phyloP scores from a whole-genome alignment of 768 basidiomycete species.

The Auriscalpium microsporum region DNA sequence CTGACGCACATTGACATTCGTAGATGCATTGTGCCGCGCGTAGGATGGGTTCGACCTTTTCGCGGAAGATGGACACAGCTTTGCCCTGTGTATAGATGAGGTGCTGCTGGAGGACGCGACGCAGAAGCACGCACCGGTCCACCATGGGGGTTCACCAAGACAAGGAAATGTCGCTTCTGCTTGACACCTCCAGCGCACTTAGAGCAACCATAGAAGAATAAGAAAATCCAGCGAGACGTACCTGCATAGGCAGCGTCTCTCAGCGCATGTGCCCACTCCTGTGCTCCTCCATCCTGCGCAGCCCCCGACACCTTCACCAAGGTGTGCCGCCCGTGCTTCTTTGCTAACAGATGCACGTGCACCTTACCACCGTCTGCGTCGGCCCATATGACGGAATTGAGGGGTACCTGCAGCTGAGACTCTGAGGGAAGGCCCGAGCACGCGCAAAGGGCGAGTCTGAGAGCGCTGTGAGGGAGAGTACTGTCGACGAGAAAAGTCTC shows the following conservation, averaged over 20 bases:
- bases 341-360: conserved; percentile 43
- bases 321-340: conserved; percentile 29
- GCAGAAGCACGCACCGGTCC: conserved; percentile 48
- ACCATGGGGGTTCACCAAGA: conserved; percentile 74
- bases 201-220: not conserved
- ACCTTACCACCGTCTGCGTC: conserved; percentile 30
- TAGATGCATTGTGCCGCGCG: conserved; percentile 54
- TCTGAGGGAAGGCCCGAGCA: no score
- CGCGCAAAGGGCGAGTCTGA: no score
- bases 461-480: not conserved
- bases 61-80: conserved; percentile 42
- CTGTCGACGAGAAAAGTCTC: conserved; percentile 22
- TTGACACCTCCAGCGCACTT: conserved; percentile 33
- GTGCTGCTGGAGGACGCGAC: no score
- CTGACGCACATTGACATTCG: conserved; percentile 24
- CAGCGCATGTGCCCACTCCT: conserved; percentile 45
- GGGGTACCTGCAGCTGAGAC: conserved; percentile 12
- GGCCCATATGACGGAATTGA: conserved; percentile 52
- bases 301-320: conserved; percentile 28
- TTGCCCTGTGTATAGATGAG: conserved; percentile 41
- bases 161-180: conserved; percentile 47
- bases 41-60: conserved; percentile 64
- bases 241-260: conserved; percentile 59
- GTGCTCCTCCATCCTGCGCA: conserved; percentile 26
- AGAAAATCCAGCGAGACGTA: conserved; percentile 21